These are phyloP conservation scores for Nepenthes alata DNA, from an alignment of 179 eudicot species.

Conservation along the genomic window DNA sequence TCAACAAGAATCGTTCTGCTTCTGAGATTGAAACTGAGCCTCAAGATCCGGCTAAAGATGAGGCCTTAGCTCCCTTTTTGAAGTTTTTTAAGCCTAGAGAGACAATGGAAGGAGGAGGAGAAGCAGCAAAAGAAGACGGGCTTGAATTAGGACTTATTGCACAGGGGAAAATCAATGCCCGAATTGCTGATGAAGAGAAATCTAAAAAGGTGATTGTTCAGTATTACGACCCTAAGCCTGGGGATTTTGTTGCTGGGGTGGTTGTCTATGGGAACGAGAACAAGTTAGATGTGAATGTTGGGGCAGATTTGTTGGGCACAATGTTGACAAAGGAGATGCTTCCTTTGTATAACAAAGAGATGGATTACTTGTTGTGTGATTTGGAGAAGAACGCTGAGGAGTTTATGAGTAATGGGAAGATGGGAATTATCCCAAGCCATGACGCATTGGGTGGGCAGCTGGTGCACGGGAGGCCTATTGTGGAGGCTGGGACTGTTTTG, in stretches of 20 bases:
- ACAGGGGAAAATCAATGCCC: not conserved
- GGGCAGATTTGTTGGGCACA: constrained; percentile 74
- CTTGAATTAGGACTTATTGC: not conserved
- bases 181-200: constrained; percentile 13
- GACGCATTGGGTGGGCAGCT: constrained; percentile 39
- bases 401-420: constrained; percentile 60
- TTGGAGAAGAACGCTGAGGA: constrained; percentile 50
- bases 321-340: constrained; percentile 91
- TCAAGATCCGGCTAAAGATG: constrained; percentile 25
- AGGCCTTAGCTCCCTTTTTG: constrained; percentile 55
- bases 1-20: constrained; percentile 12
- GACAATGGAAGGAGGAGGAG: constrained; percentile 17
- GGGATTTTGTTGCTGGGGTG: constrained; percentile 84
- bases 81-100: constrained; percentile 52
- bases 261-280: constrained; percentile 86
- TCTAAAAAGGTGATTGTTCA: constrained; percentile 32
- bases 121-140: constrained; percentile 13
- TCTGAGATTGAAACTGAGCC: constrained; percentile 20
- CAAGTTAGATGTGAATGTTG: constrained; percentile 82
- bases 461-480: constrained; percentile 60
- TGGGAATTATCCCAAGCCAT: constrained; percentile 54
- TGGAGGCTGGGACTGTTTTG: constrained; percentile 77
- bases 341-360: constrained; percentile 72
- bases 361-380: constrained; percentile 70
- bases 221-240: constrained; percentile 84